Evolutionary conservation across 805 yeast species (phyloP).

Genomic region (Metschnikowia cubensis): DNA sequence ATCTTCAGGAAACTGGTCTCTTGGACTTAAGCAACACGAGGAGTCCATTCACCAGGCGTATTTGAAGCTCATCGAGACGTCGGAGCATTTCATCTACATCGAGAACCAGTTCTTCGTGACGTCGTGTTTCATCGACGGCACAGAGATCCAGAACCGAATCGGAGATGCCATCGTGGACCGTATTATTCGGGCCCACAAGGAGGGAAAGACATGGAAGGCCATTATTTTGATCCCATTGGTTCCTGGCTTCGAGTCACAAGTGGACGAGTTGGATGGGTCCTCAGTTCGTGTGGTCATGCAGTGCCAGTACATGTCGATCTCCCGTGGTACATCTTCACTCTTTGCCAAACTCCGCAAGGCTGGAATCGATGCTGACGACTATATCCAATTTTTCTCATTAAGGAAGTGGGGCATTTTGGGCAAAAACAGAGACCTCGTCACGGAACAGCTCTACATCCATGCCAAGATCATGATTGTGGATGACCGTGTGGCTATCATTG

Average conservation of each 20-base stretch:
- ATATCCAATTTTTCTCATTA: constrained; percentile 85
- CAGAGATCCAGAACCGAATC: constrained; percentile 77
- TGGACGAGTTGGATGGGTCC: constrained; percentile 90
- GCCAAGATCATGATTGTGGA: constrained; percentile 91
- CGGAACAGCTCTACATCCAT: constrained; percentile 92
- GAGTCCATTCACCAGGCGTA: constrained; percentile 92
- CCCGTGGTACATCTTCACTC: constrained; percentile 84
- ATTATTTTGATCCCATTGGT: constrained; percentile 87
- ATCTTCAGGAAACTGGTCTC: constrained; percentile 90
- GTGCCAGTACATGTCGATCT: constrained; percentile 90
- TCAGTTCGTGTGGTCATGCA: constrained; percentile 95
- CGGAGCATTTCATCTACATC: constrained; percentile 88
- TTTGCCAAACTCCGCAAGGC: constrained; percentile 73
- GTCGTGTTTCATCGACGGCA: constrained; percentile 81
- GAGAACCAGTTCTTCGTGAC: constrained; percentile 96
- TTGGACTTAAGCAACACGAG: constrained; percentile 82
- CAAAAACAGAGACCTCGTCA: constrained; percentile 62
- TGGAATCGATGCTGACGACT: constrained; percentile 86
- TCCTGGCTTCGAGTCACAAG: constrained; percentile 96
- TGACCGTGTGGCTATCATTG: constrained; percentile 89
- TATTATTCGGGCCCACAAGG: constrained; percentile 80
- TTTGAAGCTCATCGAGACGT: constrained; percentile 81
- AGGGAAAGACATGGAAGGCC: constrained; percentile 81
- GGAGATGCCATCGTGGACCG: constrained; percentile 98
- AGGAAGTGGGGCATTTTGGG: constrained; percentile 97